Conservation (phyloP, 768 basidiomycete species). For the Suillus tomentosus region DNA sequence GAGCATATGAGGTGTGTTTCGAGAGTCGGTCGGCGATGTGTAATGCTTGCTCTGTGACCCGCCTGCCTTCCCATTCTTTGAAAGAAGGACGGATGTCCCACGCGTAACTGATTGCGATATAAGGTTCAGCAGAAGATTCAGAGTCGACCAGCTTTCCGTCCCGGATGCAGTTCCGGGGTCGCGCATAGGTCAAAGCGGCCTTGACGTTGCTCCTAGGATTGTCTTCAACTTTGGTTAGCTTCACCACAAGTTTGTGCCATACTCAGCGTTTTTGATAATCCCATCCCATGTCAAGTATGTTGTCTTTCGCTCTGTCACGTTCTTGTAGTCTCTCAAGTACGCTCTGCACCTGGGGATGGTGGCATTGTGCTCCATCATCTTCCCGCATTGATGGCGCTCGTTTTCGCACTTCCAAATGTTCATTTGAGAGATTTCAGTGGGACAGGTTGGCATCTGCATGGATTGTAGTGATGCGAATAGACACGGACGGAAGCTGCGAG, state of each 20-base stretch:
- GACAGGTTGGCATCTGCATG: background rate
- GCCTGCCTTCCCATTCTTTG: conserved; percentile 12
- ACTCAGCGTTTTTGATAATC: conserved; percentile 8
- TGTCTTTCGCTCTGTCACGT: conserved; percentile 9
- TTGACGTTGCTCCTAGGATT: conserved; percentile 1
- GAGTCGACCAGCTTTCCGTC: conserved; percentile 13
- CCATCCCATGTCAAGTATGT: background rate
- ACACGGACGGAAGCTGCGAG: too few relatives aligned
- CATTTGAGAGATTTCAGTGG: conserved; percentile 1
- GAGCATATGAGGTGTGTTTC: conserved; percentile 10
- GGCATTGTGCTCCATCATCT: conserved; percentile 3
- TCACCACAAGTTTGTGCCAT: background rate
- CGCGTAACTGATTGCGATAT: conserved; percentile 9
- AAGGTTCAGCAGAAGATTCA: conserved; percentile 6
- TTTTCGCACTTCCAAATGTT: conserved; percentile 8
- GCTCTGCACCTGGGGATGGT: conserved; percentile 1
- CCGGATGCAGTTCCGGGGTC: conserved; percentile 10
- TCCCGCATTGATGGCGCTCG: conserved; percentile 10
- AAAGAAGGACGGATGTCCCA: conserved; percentile 9
- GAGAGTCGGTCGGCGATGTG: conserved; percentile 11
- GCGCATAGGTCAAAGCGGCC: background rate
- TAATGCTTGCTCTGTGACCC: conserved; percentile 12
- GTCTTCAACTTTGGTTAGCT: conserved; percentile 10
- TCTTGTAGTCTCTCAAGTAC: conserved; percentile 9
- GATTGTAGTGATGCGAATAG: too few relatives aligned